Evolutionary conservation across 768 basidiomycete species (phyloP).

Genomic region (Suillus cothurnatus): DNA sequence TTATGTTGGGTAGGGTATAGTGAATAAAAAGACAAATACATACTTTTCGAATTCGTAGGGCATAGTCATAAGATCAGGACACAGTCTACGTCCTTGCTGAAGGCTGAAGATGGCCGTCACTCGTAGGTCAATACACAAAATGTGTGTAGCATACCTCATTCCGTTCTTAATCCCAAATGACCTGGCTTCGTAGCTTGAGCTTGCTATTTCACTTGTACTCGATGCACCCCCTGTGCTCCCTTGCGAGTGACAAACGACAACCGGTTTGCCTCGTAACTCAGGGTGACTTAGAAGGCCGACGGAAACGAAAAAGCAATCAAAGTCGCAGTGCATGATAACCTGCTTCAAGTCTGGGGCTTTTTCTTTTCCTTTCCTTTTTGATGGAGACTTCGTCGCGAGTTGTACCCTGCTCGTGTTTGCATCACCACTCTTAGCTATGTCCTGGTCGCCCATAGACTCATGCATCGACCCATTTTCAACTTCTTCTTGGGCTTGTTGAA

Average conservation of each 20-base stretch:
- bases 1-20: not conserved
- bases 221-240: slow-evolving; percentile 67
- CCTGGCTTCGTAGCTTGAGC: slow-evolving; percentile 92
- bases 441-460: slow-evolving; percentile 9
- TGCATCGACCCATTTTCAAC: slow-evolving; percentile 46
- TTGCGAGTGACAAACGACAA: slow-evolving; percentile 95
- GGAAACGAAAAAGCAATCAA: slow-evolving; percentile 96
- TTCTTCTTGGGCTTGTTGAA: slow-evolving; percentile 76
- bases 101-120: slow-evolving; percentile 47
- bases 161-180: slow-evolving; percentile 88
- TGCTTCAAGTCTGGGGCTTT: slow-evolving; percentile 51
- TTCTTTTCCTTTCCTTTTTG: slow-evolving; percentile 53
- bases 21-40: slow-evolving; percentile 18
- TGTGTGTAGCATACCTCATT: slow-evolving; percentile 69
- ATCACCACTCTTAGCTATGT: slow-evolving; percentile 14
- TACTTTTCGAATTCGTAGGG: slow-evolving; percentile 94
- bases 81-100: slow-evolving; percentile 77
- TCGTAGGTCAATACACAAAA: not conserved
- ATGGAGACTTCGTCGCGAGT: slow-evolving; percentile 50
- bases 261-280: slow-evolving; percentile 82
- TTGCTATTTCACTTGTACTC: slow-evolving; percentile 94
- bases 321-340: slow-evolving; percentile 91
- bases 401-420: slow-evolving; percentile 58
- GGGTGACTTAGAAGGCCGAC: slow-evolving; percentile 84
- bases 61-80: slow-evolving; percentile 71